Percentiles rank a stretch among this genome's conserved stretches.
Conservation (phyloP, 1,284 basidiomycete species). For the Thecaphora frezii region DNA sequence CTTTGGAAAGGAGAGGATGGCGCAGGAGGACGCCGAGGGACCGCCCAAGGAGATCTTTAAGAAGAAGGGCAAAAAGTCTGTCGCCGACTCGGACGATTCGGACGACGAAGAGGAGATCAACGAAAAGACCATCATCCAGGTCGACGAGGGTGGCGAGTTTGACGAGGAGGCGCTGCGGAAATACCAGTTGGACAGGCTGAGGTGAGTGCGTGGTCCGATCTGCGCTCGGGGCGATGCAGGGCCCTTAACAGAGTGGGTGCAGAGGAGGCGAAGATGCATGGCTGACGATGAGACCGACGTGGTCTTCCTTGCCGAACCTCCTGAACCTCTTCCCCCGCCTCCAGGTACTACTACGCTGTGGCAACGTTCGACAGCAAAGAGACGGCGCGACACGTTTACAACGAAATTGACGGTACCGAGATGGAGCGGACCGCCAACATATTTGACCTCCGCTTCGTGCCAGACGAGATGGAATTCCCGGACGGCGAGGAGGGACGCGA, state of each 20-base stretch:
- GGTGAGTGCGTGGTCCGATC: slow-evolving; percentile 64
- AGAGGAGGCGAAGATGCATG: too few relatives aligned
- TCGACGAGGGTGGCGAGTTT: slow-evolving; percentile 58
- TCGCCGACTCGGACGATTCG: slow-evolving; percentile 62
- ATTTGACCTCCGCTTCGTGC: slow-evolving; percentile 73
- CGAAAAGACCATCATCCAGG: slow-evolving; percentile 59
- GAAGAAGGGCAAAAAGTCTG: slow-evolving; percentile 24
- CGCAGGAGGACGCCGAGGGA: slow-evolving; percentile 82
- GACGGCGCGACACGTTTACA: slow-evolving; percentile 78
- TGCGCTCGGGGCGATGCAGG: not conserved
- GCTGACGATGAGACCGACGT: not conserved
- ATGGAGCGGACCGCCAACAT: slow-evolving; percentile 95
- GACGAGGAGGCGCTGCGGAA: slow-evolving; percentile 84
- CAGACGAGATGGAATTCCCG: slow-evolving; percentile 79
- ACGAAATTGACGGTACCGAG: slow-evolving; percentile 90
- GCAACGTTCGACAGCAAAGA: slow-evolving; percentile 81
- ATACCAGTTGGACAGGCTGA: slow-evolving; percentile 89
- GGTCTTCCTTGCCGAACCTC: not conserved
- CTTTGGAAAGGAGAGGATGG: slow-evolving; percentile 88
- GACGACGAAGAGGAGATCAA: slow-evolving; percentile 63
- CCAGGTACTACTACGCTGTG: slow-evolving; percentile 93
- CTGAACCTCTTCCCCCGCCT: too few relatives aligned
- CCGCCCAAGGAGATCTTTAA: slow-evolving; percentile 83
- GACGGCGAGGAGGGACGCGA: slow-evolving; percentile 74
- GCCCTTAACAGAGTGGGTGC: too few relatives aligned